Conservation (phyloP, 176 grass and related monocot genomes). For the Poa annua region DNA sequence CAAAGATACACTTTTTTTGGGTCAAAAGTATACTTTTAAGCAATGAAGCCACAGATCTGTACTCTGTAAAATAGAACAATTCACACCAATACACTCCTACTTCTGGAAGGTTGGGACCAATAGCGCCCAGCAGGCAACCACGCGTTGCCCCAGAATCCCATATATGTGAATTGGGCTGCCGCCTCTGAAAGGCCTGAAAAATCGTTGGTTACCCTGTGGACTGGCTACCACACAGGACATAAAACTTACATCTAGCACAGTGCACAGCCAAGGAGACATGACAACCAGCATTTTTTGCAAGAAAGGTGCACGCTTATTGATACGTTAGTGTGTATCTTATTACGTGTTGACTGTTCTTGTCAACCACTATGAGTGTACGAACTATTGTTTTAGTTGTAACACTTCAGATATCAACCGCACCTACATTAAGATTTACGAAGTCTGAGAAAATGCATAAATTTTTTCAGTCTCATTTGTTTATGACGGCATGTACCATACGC, state of each 20-base stretch:
- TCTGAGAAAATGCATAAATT: too few species aligned
- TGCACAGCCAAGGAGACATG: conserved; percentile 7
- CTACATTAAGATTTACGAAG: too few species aligned
- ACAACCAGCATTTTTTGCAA: neutral
- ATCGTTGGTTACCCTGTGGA: neutral
- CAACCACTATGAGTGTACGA: neutral
- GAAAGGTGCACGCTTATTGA: neutral
- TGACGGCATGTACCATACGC: too few species aligned
- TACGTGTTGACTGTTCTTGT: neutral
- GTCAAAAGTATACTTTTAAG: too few species aligned
- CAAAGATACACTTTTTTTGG: neutral
- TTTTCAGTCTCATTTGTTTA: too few species aligned
- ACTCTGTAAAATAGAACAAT: neutral
- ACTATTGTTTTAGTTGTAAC: neutral
- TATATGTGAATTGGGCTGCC: neutral
- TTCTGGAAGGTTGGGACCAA: neutral
- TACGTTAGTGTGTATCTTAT: neutral
- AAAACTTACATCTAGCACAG: neutral
- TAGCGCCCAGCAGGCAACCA: neutral
- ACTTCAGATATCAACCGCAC: neutral
- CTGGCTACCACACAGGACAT: neutral
- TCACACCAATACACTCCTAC: neutral
- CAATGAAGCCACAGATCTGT: too few species aligned
- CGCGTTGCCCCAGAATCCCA: neutral
- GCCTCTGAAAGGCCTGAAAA: neutral